Base-by-base conservation (phyloP, 169 alveolate species). In the Eimeria tenella region DNA sequence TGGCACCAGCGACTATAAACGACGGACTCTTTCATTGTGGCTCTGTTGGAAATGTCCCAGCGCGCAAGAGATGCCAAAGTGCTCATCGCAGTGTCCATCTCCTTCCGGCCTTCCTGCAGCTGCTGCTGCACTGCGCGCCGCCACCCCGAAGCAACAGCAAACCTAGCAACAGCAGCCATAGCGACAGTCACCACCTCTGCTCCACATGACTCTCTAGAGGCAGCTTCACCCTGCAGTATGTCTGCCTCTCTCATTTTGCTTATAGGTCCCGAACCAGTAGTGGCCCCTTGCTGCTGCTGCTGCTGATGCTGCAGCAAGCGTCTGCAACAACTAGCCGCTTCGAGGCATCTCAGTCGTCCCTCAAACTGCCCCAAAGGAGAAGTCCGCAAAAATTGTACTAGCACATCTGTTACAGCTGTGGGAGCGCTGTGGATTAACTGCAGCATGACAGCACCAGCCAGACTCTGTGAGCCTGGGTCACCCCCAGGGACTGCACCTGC, bases 351-450 rank as follows among this genome's bases (percentile, higher is more conserved):
- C 68, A 79, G 23, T 74, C 96, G 81, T 49, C 87, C 65, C 23
- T 88, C 93, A 52, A 90, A 94, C 86, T 94, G 94, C 62, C 94
- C 96, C 19, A 94, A 53, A 6, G 96, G 94, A 9, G 94, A 58
- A 1, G 88, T 62, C 9, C 93, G 93, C 25, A 94, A 83, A 50
- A 94, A 94, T 79, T 83, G 91, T 31, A 94, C 68, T 55, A 94
- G 90, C 86, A 81, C 93, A 10, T 92, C 95, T 7, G 81, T 55
- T 23, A 92, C 68, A 9, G 92, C 81, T 4, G 23, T 49, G 21
- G 94, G 94, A 17, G 77, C 60, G 55, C 63, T 15, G 3, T 55
- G 42, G 10, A 86, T 52, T 5, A 86, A 71, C 90, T 93, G 93
- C 52, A 92, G 77, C 42, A 82, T 56, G 10, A 53, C 90, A 50